Conservation (phyloP, 768 basidiomycete species). For the Mycena floridula region DNA sequence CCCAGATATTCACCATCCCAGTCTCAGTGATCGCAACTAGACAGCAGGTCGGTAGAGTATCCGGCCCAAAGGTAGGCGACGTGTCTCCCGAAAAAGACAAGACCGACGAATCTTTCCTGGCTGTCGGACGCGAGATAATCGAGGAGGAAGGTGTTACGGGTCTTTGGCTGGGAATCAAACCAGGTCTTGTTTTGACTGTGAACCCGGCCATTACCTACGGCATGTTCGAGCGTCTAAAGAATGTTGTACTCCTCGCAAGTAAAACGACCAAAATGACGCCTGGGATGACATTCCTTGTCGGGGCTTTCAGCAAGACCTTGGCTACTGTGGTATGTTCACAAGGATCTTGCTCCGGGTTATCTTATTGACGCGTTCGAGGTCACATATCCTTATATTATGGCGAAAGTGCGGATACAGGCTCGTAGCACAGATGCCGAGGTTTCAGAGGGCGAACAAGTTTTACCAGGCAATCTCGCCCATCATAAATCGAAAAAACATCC, state of each 20-base stretch:
- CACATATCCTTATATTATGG: conserved; percentile 94
- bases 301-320: conserved; percentile 89
- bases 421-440: conserved; percentile 55
- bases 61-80: not conserved
- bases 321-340: conserved; percentile 77
- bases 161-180: conserved; percentile 90
- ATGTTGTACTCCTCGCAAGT: conserved; percentile 49
- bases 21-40: conserved; percentile 96
- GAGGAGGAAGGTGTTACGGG: conserved; percentile 83
- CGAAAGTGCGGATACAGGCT: conserved; percentile 93
- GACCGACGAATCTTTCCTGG: conserved; percentile 61
- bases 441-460: too few relatives aligned
- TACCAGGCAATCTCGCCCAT: too few relatives aligned
- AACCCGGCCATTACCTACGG: conserved; percentile 99
- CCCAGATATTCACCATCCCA: conserved; percentile 97
- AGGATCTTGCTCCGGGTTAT: not conserved
- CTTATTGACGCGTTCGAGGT: conserved; percentile 45
- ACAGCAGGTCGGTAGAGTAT: conserved; percentile 76
- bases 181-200: conserved; percentile 89
- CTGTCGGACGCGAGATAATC: conserved; percentile 80
- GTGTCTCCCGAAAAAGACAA: conserved; percentile 7
- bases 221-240: conserved; percentile 87
- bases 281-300: conserved; percentile 75
- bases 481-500: conserved; percentile 44
- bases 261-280: conserved; percentile 65